Percentiles rank a stretch among this genome's conserved stretches.
Evolutionary conservation across 75 land plant species (phyloP).

Genomic region (Picea sitchensis): DNA sequence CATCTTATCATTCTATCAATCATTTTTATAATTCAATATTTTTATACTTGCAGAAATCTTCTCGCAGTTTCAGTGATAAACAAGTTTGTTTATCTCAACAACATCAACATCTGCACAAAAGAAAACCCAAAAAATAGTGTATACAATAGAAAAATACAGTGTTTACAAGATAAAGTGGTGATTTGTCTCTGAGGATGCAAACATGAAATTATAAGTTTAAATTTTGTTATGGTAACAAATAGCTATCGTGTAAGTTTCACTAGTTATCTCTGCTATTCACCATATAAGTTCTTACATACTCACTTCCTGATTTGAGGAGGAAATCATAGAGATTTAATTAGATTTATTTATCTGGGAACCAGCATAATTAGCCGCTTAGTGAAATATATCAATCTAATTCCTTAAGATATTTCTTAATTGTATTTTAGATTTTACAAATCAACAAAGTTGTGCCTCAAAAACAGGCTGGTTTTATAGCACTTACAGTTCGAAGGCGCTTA

Average conservation of each 20-base stretch:
- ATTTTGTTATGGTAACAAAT: background rate
- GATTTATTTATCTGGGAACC: background rate
- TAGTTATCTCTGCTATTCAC: background rate
- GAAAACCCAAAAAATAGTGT: background rate
- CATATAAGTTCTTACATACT: background rate
- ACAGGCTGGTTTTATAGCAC: conserved; percentile 8
- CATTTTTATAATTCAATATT: too few relatives aligned
- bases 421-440: background rate
- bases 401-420: background rate
- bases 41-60: too few relatives aligned
- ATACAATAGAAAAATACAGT: background rate
- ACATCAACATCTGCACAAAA: background rate
- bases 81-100: background rate
- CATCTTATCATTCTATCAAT: too few relatives aligned
- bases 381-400: background rate
- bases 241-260: background rate
- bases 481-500: conserved; percentile 93
- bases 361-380: background rate
- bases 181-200: background rate
- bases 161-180: background rate
- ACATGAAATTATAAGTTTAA: conserved; percentile 3
- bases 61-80: too few relatives aligned
- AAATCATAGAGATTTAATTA: background rate
- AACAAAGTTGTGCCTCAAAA: background rate
- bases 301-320: background rate